phyloP scores from a whole-genome alignment of 139 green algal species.

The Coelastrella sp. region DNA sequence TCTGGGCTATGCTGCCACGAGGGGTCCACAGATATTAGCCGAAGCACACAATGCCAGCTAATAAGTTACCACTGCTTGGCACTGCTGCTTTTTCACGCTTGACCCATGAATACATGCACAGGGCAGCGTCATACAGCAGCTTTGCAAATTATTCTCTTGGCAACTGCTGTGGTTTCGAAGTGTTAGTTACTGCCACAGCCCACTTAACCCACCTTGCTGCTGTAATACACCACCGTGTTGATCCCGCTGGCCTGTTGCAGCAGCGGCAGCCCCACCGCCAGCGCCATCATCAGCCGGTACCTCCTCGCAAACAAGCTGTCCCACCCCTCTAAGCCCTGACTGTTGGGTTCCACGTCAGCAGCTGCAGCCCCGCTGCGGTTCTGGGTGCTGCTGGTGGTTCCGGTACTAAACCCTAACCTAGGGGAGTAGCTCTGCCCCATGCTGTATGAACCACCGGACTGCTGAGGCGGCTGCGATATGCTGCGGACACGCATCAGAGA shows the following conservation, averaged over 20 bases:
- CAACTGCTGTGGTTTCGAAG: too few species aligned
- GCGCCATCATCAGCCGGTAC: conserved; percentile 72
- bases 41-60: too few species aligned
- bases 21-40: too few species aligned
- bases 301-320: conserved; percentile 19
- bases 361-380: background rate
- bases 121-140: too few species aligned
- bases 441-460: background rate
- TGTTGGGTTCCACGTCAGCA: background rate
- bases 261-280: conserved; percentile 70
- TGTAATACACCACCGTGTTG: conserved; percentile 90
- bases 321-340: conserved; percentile 16
- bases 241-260: conserved; percentile 89
- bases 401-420: background rate
- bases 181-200: background rate
- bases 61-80: too few species aligned
- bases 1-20: too few species aligned
- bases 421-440: too few species aligned
- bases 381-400: background rate
- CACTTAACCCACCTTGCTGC: conserved; percentile 36
- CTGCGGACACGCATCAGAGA: background rate
- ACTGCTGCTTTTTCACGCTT: too few species aligned
- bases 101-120: too few species aligned
- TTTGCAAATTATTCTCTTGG: too few species aligned
- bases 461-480: background rate